phyloP scores from a whole-genome alignment of 2,329 filamentous ascomycete genomes.

The Neonectria faginata region DNA sequence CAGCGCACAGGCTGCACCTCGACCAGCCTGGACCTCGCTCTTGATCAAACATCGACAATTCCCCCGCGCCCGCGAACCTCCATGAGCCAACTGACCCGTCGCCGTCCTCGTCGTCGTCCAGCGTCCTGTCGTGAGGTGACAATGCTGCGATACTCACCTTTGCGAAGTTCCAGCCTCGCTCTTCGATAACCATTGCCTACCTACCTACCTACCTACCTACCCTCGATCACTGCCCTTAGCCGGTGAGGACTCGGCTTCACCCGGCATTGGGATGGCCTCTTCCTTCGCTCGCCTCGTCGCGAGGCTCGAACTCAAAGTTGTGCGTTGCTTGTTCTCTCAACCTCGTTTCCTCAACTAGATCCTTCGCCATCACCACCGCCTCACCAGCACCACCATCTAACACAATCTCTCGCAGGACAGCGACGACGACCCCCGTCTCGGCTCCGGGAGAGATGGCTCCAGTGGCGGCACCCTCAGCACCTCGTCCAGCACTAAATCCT shows the following conservation, averaged over 20 bases:
- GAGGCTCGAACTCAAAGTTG: conserved; percentile 33
- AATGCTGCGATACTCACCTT: conserved; percentile 22
- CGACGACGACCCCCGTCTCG: conserved; percentile 50
- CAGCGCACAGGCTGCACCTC: background rate
- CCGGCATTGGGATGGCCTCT: conserved; percentile 26
- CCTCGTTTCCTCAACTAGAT: background rate
- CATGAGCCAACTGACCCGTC: background rate
- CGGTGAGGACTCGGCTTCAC: background rate
- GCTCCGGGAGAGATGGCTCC: conserved; percentile 51
- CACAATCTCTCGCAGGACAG: conserved; percentile 25
- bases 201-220: too few relatives aligned
- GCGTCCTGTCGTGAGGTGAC: conserved; percentile 28
- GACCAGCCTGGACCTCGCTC: conserved; percentile 1
- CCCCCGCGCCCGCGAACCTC: conserved; percentile 2
- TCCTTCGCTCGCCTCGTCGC: conserved; percentile 29
- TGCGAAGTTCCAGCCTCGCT: background rate
- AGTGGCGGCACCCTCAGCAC: conserved; percentile 52
- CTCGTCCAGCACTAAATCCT: conserved; percentile 48
- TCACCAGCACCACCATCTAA: background rate
- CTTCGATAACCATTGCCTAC: conserved; percentile 13
- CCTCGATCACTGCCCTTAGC: background rate
- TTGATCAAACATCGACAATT: conserved; percentile 28
- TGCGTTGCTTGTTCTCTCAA: conserved; percentile 15
- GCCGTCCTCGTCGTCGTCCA: background rate
- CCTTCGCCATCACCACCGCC: background rate